Evolutionary conservation across 1,139 yeast species (phyloP), one percentile per base, ranked within the genome.

Genomic region (Candida glucosophila): DNA sequence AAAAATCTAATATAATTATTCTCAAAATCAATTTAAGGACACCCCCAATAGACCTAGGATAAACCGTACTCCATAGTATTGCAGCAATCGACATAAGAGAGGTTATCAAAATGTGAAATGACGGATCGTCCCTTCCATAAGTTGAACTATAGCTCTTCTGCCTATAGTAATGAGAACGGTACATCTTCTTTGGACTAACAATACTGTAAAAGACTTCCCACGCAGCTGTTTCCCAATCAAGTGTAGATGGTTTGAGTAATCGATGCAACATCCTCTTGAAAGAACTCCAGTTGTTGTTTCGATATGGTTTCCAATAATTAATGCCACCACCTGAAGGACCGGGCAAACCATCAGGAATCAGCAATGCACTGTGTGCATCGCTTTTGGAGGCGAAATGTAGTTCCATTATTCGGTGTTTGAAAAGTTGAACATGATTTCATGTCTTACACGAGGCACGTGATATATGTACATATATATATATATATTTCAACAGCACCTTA

Each of bases 51-150:
- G 70, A 63, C 2, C 85, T 81, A 1, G 82, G 70, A 44, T 82
- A 85, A 1, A 88, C 82, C 28, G 82, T 51, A 2, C 95, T 95
- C 96, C 96, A 86, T 4, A 88, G 92, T 17, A 86, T 45, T 1
- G 95, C 95, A 37, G 90, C 76, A 9, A 82, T 50, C 3, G 74
- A 64, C 16, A 86, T 54, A 34, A 85, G 68, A 2, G 64, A 56
- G 10, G 85, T 71, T 27, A 85, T 59, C 24, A 86, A 57, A 21
- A 86, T 70, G 31, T 82, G 74, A 47, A 86, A 86, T 17, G 92
- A 77, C 0, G 96, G 96, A 47, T 86, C 96, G 47, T 86, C 96
- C 38, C 96, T 62, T 0, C 94, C 77, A 76, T 90, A 83, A 34
- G 54, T 51, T 10, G 58, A 55, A 29, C 40, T 47, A 25, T 39